Evolutionary conservation across 495 filamentous ascomycete species (phyloP).

Genomic region (Aspergillus ostianus): DNA sequence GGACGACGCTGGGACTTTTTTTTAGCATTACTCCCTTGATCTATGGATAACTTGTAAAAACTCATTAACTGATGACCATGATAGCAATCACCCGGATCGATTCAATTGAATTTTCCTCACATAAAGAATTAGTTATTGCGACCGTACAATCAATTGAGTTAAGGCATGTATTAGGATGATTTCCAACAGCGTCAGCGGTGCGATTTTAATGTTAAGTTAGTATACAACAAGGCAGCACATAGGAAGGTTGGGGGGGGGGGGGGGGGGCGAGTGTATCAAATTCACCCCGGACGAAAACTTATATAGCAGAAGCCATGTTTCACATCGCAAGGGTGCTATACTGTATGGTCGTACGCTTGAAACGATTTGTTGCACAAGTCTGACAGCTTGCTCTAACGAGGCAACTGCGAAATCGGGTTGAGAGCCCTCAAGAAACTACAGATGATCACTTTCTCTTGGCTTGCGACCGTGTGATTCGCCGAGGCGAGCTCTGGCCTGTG

Average conservation of each 20-base stretch:
- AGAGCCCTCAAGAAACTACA: not conserved
- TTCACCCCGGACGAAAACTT: not conserved
- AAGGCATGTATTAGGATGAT: no score
- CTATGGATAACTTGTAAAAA: no score
- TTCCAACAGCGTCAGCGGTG: not conserved
- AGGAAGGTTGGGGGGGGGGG: not conserved
- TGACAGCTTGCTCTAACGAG: not conserved
- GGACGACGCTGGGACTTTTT: no score
- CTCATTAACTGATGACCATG: no score
- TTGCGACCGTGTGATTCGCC: not conserved
- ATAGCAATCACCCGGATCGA: no score
- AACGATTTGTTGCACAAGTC: not conserved
- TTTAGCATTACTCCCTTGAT: no score
- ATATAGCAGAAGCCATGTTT: constrained; percentile 1
- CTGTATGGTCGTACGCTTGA: not conserved
- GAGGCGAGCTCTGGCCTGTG: not conserved
- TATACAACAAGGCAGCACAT: constrained; percentile 1
- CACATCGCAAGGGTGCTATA: constrained; percentile 1
- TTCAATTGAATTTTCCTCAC: no score
- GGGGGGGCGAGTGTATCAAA: not conserved
- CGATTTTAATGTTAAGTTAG: constrained; percentile 2
- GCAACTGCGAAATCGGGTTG: not conserved
- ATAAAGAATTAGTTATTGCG: no score
- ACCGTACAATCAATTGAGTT: no score
- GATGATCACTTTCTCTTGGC: not conserved